Percentiles rank a stretch among this genome's conserved stretches.
These are phyloP conservation scores for Pseudodiploospora longispora DNA, from an alignment of 2,329 filamentous ascomycete species.

Conservation along the genomic window DNA sequence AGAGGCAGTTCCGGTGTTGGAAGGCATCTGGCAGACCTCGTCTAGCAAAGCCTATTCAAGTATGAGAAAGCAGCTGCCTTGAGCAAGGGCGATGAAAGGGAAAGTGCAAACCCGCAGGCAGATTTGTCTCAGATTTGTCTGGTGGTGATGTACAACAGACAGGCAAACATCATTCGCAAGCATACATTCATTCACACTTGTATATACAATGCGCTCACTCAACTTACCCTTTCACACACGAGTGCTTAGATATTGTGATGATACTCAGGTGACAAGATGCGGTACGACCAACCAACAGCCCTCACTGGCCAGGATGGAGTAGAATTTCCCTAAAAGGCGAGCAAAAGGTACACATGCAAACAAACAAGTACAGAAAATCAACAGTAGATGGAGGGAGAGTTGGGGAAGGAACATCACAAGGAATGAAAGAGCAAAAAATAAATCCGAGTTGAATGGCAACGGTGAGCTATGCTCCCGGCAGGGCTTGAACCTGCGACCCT, in stretches of 20 bases:
- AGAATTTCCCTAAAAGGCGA: background rate
- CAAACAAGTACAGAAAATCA: background rate
- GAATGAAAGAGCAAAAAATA: constrained; percentile 6
- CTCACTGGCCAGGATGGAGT: background rate
- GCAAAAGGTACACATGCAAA: background rate
- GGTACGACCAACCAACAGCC: background rate
- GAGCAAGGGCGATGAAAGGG: too few species aligned
- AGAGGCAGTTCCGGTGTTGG: background rate
- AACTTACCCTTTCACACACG: too few species aligned
- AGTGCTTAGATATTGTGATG: too few species aligned
- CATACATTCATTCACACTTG: too few species aligned
- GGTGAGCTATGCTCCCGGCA: constrained; percentile 19
- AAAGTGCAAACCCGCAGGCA: too few species aligned
- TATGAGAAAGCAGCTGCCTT: too few species aligned
- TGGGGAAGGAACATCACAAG: background rate
- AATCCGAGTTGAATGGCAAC: constrained; percentile 10
- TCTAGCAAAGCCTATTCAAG: too few species aligned
- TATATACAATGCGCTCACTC: too few species aligned
- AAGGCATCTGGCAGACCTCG: background rate
- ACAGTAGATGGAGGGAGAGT: background rate
- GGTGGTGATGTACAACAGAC: too few species aligned
- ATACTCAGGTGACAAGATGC: background rate
- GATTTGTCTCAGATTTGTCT: too few species aligned
- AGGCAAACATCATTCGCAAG: too few species aligned
- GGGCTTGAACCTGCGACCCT: constrained; percentile 25